These are phyloP conservation scores for Backusella mclennaniae DNA, from an alignment of 192 early-diverging fungal species.

Conservation along the genomic window DNA sequence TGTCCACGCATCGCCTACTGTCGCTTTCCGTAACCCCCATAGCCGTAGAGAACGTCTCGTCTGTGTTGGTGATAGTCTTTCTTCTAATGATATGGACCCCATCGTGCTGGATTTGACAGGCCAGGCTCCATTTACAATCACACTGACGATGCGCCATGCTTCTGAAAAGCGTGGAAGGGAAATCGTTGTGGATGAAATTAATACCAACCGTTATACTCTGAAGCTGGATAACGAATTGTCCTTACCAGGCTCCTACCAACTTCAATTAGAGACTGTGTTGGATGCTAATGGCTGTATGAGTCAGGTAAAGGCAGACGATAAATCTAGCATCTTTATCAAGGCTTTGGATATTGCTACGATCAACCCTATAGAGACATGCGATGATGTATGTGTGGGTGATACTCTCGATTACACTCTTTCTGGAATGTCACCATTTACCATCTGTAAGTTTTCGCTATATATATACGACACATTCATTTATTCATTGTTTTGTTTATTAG, in stretches of 20 bases:
- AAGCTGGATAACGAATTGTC: conserved; percentile 19
- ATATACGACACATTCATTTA: neutral
- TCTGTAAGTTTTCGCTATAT: conserved; percentile 26
- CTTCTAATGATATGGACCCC: conserved; percentile 12
- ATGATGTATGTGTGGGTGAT: conserved; percentile 47
- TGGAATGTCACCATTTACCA: conserved; percentile 30
- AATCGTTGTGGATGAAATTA: conserved; percentile 27
- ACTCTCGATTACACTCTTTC: conserved; percentile 29
- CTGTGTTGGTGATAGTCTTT: conserved; percentile 38
- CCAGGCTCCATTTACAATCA: conserved; percentile 36
- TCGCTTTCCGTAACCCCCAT: conserved; percentile 17
- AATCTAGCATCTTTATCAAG: conserved; percentile 7
- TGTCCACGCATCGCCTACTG: conserved; percentile 34
- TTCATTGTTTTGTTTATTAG: conserved; percentile 10
- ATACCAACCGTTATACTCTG: conserved; percentile 18
- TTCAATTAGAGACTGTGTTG: conserved; percentile 31
- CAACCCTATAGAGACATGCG: conserved; percentile 21
- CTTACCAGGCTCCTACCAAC: conserved; percentile 32
- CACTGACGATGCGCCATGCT: conserved; percentile 26
- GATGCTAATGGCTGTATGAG: conserved; percentile 38
- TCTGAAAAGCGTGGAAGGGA: conserved; percentile 17
- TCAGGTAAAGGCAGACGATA: neutral
- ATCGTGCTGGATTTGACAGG: conserved; percentile 33
- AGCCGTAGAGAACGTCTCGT: conserved; percentile 1
- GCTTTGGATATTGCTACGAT: conserved; percentile 38